A percentile compares a stretch with the other conserved stretches of the same genome.
These are phyloP conservation scores for Emergomyces pasteurianus DNA, from an alignment of 2,329 filamentous ascomycete species.

Conservation along the genomic window DNA sequence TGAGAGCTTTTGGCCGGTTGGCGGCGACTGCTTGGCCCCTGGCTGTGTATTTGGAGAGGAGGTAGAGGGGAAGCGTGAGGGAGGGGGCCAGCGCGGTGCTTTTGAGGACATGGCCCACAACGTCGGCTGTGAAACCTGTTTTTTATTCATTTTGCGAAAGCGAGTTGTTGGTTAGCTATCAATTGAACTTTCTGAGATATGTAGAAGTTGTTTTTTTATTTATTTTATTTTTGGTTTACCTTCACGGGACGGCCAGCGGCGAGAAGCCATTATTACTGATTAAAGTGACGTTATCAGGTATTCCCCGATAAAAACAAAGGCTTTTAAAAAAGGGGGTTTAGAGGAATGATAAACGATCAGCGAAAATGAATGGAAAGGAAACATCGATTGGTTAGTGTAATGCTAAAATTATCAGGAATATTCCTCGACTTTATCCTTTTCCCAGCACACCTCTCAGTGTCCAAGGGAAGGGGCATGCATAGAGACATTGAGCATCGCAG, in stretches of 20 bases:
- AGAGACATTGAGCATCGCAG: not conserved
- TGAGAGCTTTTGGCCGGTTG: slow-evolving; percentile 41
- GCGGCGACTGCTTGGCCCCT: slow-evolving; percentile 45
- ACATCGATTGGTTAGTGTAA: not conserved
- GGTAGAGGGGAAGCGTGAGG: slow-evolving; percentile 50
- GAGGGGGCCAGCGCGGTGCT: slow-evolving; percentile 53
- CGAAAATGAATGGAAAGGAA: not conserved
- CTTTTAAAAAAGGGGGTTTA: not conserved
- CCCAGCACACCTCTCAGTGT: not conserved
- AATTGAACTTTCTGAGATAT: not conserved
- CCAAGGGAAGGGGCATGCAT: not conserved
- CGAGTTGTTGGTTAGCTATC: not conserved
- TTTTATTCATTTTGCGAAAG: slow-evolving; percentile 5
- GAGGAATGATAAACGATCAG: not conserved
- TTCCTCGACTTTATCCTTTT: not conserved
- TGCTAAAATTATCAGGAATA: not conserved
- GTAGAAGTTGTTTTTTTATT: not conserved
- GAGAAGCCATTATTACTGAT: not conserved
- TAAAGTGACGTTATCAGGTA: not conserved
- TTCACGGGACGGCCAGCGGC: slow-evolving; percentile 22
- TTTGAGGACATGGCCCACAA: slow-evolving; percentile 45
- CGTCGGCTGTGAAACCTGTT: slow-evolving; percentile 46
- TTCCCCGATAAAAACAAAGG: not conserved
- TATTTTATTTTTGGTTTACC: slow-evolving; percentile 13
- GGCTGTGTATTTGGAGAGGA: slow-evolving; percentile 52